Conservation (phyloP, 768 basidiomycete genomes). For the Tephrocybe rancida region DNA sequence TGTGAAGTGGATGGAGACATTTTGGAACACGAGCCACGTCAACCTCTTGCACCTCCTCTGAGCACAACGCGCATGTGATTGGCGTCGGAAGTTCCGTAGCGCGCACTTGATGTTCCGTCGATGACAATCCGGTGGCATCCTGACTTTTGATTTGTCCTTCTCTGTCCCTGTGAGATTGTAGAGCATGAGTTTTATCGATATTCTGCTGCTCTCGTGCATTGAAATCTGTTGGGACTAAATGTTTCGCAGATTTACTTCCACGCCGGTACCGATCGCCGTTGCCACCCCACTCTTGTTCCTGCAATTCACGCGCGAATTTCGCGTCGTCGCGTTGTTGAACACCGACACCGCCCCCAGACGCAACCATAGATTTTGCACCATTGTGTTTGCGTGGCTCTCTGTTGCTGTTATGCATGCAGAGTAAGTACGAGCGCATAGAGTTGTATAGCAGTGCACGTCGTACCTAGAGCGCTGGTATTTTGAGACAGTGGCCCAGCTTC, state of each 20-base stretch:
- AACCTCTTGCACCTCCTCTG: slow-evolving; percentile 34
- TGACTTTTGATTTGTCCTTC: too few relatives aligned
- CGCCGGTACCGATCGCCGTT: background rate
- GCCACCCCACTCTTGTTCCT: background rate
- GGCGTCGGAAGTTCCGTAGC: slow-evolving; percentile 20
- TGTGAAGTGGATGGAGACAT: slow-evolving; percentile 59
- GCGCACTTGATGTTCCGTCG: background rate
- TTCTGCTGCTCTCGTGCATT: too few relatives aligned
- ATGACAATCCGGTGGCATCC: too few relatives aligned
- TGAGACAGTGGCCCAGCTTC: background rate
- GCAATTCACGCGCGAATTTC: background rate
- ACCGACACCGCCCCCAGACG: background rate
- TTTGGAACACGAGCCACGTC: slow-evolving; percentile 24
- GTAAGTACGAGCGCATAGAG: too few relatives aligned
- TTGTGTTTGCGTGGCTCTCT: background rate
- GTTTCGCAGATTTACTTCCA: too few relatives aligned
- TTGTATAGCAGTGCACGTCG: too few relatives aligned
- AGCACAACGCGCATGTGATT: slow-evolving; percentile 60
- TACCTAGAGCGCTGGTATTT: slow-evolving; percentile 6
- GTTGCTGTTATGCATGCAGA: background rate
- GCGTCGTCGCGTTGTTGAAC: background rate
- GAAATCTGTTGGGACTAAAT: too few relatives aligned
- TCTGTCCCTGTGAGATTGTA: too few relatives aligned
- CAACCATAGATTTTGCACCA: background rate
- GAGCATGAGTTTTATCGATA: too few relatives aligned